Base-by-base conservation (phyloP, 2,329 filamentous ascomycete species). In the Ciborinia camelliae region DNA sequence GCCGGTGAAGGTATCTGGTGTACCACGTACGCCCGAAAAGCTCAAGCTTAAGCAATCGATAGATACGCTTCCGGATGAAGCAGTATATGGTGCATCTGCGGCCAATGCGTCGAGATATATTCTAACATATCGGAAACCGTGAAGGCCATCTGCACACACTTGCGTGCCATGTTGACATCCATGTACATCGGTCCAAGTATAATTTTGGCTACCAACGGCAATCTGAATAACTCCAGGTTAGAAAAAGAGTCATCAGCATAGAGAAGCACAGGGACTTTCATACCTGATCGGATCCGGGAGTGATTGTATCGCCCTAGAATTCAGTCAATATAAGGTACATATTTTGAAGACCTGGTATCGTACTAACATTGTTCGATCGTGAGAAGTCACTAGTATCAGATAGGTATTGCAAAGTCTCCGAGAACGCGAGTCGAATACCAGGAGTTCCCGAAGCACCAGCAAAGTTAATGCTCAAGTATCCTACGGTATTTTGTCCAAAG, bases 61-160 rank as follows among this genome's bases (percentile, higher is more conserved):
- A 1, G 73, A 72, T 1, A 84, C 77, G 4, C 74, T 70, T 6
- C 82, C 82, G 1, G 75, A 74, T 0, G 77, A 66, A 0, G 77
- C 73, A 0, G 81, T 80, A 69, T 80, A 76, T 2, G 81, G 81
- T 0, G 77, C 71, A 71, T 84, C 82, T 0, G 69, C 66, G 1
- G 74, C 32, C 1, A 83, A 70, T 0, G 80, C 79, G 65, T 80
- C 79, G 4, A 84, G 74, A 52, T 77, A 77, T 35, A 84, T 79
- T 61, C 78, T 81, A 47, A 84, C 68, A 65, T 83, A 84, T 45
- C 82, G 78, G 68, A 84, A 84, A 6, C 81, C 82, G 62, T 84
- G 82, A 6, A 84, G 72, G 2, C 82, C 82, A 64, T 84, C 82
- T 0, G 79, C 74, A 68, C 82, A 84, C 15, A 84, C 81, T 64